Percentiles rank a stretch among this genome's conserved stretches.
phyloP scores from a whole-genome alignment of 306 rosid genomes.

The Corylus heterophylla region DNA sequence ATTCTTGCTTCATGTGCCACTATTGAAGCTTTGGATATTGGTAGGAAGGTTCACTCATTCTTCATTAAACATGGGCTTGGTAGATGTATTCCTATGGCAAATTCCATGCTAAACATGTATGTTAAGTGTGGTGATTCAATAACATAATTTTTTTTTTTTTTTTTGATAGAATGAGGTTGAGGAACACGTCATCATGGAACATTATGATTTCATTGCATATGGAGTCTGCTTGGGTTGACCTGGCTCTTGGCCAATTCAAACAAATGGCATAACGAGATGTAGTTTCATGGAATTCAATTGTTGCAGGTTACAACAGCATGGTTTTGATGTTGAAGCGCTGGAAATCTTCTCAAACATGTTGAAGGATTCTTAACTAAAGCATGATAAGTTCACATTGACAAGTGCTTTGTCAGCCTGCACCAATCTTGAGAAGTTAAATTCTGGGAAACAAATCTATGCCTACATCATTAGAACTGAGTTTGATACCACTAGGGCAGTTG shows the following conservation, averaged over 20 bases:
- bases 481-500: constrained; percentile 46
- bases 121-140: constrained; percentile 66
- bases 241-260: constrained; percentile 60
- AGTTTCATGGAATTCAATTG: constrained; percentile 76
- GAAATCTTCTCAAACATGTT: constrained; percentile 60
- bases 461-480: constrained; percentile 47
- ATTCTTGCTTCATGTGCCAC: constrained; percentile 76
- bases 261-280: constrained; percentile 59
- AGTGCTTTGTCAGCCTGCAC: constrained; percentile 82
- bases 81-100: constrained; percentile 54
- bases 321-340: constrained; percentile 62
- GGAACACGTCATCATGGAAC: constrained; percentile 66
- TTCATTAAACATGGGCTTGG: constrained; percentile 62
- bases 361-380: constrained; percentile 45
- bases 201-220: constrained; percentile 66
- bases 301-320: constrained; percentile 65
- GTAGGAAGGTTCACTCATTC: constrained; percentile 59
- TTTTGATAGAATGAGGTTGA: constrained; percentile 64
- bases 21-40: constrained; percentile 11
- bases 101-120: constrained; percentile 85
- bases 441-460: constrained; percentile 77
- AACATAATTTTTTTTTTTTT: constrained; percentile 38
- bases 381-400: constrained; percentile 74
- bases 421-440: constrained; percentile 61
- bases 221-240: constrained; percentile 60